A percentile compares a stretch with the other conserved stretches of the same genome.
Evolutionary conservation across 2,329 filamentous ascomycete species (phyloP).

Genomic region (Ophiostoma novo-ulmi): DNA sequence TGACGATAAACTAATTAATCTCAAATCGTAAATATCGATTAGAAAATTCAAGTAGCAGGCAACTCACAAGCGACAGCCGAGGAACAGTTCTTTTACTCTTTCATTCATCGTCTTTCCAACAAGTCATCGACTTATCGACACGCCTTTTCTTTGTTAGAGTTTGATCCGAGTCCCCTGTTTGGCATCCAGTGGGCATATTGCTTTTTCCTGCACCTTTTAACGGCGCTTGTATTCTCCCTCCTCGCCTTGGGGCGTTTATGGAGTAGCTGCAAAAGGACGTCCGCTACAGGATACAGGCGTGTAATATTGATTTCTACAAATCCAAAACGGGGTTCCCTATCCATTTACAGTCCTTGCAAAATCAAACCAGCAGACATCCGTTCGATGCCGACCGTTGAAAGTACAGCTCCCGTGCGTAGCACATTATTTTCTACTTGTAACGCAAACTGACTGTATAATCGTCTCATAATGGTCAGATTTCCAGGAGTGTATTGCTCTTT

Average conservation of each 20-base stretch:
- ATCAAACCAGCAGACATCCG: background rate
- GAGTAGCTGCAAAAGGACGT: slow-evolving; percentile 3
- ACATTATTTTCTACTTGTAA: too few relatives aligned
- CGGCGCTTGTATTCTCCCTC: background rate
- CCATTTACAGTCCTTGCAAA: background rate
- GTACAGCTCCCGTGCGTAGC: background rate
- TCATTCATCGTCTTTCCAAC: background rate
- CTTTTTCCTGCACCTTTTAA: slow-evolving; percentile 7
- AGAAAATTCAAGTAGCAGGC: too few relatives aligned
- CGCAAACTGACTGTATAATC: too few relatives aligned
- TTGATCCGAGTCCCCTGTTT: background rate
- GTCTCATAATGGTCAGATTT: too few relatives aligned
- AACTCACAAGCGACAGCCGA: background rate
- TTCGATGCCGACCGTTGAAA: background rate
- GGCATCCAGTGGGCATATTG: background rate
- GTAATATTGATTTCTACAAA: background rate
- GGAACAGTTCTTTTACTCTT: background rate
- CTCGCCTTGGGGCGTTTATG: background rate
- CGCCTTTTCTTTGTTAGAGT: background rate
- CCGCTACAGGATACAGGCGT: background rate
- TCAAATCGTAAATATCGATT: too few relatives aligned
- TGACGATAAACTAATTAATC: too few relatives aligned
- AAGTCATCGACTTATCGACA: background rate
- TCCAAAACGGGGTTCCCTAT: background rate
- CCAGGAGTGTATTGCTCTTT: background rate